Conservation (phyloP, 495 filamentous ascomycete genomes). For the Xylaria flabelliformis region DNA sequence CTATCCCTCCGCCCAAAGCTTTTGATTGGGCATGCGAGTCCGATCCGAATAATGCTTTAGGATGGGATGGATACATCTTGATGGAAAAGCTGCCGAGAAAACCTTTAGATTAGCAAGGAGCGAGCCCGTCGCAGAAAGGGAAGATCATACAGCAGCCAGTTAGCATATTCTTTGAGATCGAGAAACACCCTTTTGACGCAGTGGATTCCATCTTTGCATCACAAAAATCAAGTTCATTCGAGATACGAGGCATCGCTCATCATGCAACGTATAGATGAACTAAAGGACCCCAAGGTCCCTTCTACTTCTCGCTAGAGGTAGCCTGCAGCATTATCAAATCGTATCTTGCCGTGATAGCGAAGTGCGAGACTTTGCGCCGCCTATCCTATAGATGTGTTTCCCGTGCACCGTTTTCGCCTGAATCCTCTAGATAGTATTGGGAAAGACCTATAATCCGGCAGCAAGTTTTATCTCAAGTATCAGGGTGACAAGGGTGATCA, state of each 20-base stretch:
- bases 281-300: slow-evolving; percentile 35
- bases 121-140: slow-evolving; percentile 36
- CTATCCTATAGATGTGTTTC: slow-evolving; percentile 43
- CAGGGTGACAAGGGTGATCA: slow-evolving; percentile 55
- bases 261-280: slow-evolving; percentile 26
- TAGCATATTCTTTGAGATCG: slow-evolving; percentile 50
- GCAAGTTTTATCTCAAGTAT: slow-evolving; percentile 52
- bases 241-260: slow-evolving; percentile 29
- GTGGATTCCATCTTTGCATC: slow-evolving; percentile 47
- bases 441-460: slow-evolving; percentile 28
- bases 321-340: slow-evolving; percentile 30
- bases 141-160: slow-evolving; percentile 49
- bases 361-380: slow-evolving; percentile 30
- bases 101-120: slow-evolving; percentile 39
- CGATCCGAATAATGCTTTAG: slow-evolving; percentile 38
- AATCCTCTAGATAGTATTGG: slow-evolving; percentile 33
- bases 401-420: slow-evolving; percentile 48
- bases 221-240: neutral
- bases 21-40: slow-evolving; percentile 33
- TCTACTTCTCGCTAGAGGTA: slow-evolving; percentile 34
- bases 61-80: slow-evolving; percentile 46
- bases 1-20: too few species aligned
- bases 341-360: slow-evolving; percentile 35
- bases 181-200: slow-evolving; percentile 40
- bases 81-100: slow-evolving; percentile 49